Evolutionary conservation across 164 flowering plant species (phyloP).

Genomic region (Nymphaea thermarum): DNA sequence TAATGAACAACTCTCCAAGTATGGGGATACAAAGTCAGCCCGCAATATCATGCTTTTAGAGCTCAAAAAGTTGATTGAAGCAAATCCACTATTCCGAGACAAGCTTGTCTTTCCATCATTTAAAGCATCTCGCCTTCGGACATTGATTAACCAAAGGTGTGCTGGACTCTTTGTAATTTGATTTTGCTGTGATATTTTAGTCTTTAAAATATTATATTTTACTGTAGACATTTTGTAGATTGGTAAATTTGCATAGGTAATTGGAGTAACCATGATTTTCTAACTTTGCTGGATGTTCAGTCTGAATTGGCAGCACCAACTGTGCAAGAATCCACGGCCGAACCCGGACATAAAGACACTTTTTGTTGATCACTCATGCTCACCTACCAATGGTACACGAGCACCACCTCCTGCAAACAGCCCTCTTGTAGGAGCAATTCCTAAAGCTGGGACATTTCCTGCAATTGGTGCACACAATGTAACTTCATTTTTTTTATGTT

Average conservation of each 20-base stretch:
- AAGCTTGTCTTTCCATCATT: slow-evolving; percentile 47
- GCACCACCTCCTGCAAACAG: slow-evolving; percentile 38
- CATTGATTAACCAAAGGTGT: slow-evolving; percentile 2
- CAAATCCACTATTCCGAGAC: slow-evolving; percentile 62
- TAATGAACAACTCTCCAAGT: slow-evolving; percentile 67
- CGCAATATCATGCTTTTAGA: slow-evolving; percentile 52
- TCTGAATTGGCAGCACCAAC: slow-evolving; percentile 77
- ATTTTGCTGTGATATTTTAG: not conserved
- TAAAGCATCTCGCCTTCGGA: slow-evolving; percentile 12
- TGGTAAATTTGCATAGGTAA: not conserved
- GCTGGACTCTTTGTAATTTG: not conserved
- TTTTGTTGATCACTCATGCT: slow-evolving; percentile 52
- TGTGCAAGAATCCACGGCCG: slow-evolving; percentile 59
- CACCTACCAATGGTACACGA: slow-evolving; percentile 40
- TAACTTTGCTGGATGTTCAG: slow-evolving; percentile 22
- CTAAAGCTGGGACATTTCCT: slow-evolving; percentile 48
- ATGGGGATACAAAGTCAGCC: slow-evolving; percentile 70
- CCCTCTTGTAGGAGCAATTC: slow-evolving; percentile 42
- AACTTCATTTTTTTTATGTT: slow-evolving; percentile 10
- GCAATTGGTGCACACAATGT: slow-evolving; percentile 57
- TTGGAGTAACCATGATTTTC: not conserved
- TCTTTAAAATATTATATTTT: not conserved
- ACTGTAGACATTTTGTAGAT: not conserved
- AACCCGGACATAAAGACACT: slow-evolving; percentile 70
- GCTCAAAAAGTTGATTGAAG: slow-evolving; percentile 62